Base-by-base conservation (phyloP, 768 basidiomycete genomes). In the Panaeolus papilionaceus region DNA sequence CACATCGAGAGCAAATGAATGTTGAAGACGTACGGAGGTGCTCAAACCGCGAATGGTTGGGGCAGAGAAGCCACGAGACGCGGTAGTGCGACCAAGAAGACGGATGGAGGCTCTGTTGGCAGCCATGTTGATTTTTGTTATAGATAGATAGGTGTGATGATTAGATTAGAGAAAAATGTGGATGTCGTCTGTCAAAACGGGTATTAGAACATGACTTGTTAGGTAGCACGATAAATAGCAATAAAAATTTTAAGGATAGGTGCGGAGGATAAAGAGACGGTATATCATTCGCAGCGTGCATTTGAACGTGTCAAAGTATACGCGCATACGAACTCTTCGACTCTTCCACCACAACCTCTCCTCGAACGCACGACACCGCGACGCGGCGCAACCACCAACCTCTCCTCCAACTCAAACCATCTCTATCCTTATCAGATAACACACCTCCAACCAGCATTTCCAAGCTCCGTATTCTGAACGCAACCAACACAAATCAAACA, bases 21-120 rank as follows among this genome's bases (percentile, higher is more conserved):
- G 28, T 0, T 3, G 28, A 12, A 16, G 5, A 37, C 54, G 33
- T 16, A 58, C 54, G 12, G 26, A 2, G 33, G 54, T 58, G 54
- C 54, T 58, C 3, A 58, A 16, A 23, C 54, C 54, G 54, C 54
- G 54, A 58, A 58, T 7, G 54, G 28, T 33, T 28, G 26, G 26
- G 26, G 20, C 54, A 8, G 54, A 58, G 6, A 58, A 33, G 10
- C 26, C 54, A 16, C 28, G 26, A 33, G 54, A 58, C 12, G 28
- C 28, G 6, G 54, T 58, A 6, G 54, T 58, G n/a, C 54, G 54
- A 14, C 54, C 54, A 16, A 58, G 54, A 16, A 58, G 54, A 58
- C 54, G 54, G 16, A 58, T 37, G 14, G 54, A 58, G 8, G 54
- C 54, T 58, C 54, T 58, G 28, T 58, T 58, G 6, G 54, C 54